Conservation (phyloP, 805 yeast species). For the Candida caryicola region DNA sequence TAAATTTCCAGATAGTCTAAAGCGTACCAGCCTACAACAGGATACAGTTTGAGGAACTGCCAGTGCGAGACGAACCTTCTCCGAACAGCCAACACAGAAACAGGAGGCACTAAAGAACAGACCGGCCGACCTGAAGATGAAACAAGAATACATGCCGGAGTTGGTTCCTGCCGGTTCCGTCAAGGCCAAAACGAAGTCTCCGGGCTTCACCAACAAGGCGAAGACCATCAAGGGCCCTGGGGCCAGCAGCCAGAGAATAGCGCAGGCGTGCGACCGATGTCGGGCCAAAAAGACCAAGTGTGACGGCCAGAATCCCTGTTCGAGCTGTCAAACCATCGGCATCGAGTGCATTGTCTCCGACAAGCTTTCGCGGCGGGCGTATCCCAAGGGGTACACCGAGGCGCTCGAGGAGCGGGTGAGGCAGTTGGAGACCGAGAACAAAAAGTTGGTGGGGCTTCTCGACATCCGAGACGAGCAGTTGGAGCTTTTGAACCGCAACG, state of each 20-base stretch:
- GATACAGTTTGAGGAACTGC: too few relatives aligned
- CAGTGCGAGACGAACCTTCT: too few relatives aligned
- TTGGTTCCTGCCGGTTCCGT: background rate
- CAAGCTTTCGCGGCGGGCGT: conserved; percentile 78
- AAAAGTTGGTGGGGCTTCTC: conserved; percentile 59
- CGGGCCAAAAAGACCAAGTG: conserved; percentile 76
- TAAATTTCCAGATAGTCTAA: too few relatives aligned
- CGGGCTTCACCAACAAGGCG: conserved; percentile 16
- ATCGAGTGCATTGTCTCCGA: conserved; percentile 87
- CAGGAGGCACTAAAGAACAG: too few relatives aligned
- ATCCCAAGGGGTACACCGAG: conserved; percentile 91
- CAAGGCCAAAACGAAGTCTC: conserved; percentile 1
- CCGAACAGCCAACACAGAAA: too few relatives aligned
- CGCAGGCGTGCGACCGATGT: conserved; percentile 92
- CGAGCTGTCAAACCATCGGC: conserved; percentile 81
- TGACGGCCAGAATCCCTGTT: conserved; percentile 75
- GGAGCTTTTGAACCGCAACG: conserved; percentile 28
- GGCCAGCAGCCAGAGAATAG: conserved; percentile 61
- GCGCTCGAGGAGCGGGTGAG: conserved; percentile 84
- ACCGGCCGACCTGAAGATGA: too few relatives aligned
- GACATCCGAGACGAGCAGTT: conserved; percentile 64
- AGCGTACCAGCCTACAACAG: too few relatives aligned
- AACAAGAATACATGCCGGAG: background rate
- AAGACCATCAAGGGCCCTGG: conserved; percentile 68
- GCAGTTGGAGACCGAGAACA: conserved; percentile 78